Evolutionary conservation across 208 protist species (phyloP), one percentile per base, ranked within the genome.

Genomic region (Leptomonas seymouri): DNA sequence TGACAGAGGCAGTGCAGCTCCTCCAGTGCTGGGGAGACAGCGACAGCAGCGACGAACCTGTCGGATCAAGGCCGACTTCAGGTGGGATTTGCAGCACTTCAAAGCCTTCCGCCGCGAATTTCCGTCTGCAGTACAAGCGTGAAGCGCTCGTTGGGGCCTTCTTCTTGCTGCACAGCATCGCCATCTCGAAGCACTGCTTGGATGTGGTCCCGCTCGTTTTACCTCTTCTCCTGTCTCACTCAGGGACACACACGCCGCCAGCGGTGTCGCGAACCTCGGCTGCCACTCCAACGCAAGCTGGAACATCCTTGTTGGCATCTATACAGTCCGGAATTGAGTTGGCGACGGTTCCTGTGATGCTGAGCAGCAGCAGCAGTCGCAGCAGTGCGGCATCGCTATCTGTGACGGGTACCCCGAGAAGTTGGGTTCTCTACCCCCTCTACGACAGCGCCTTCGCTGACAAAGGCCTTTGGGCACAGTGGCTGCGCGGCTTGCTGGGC

Each of bases 341-440:
- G 16, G 60, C 71, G 14, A 45, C 71, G 3, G 56, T 70, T n/a
- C 36, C 60, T 34, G 54, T 18, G 30, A 59, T 59, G 48, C 28
- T 56, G 30, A 34, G 36, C 45, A 46, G 46, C 48, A 18, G 30
- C 49, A 31, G 44, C 18, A 16, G 44, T 16, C 3, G 28, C 28
- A 56, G 51, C 51, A 56, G 51, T 36, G 51, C 28, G 23, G 28
- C 56, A 1, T 34, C 59, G 11, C 9, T 57, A 25, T 25, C 56
- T 1, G 61, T 80, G 20, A 67, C 36, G 16, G 76, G 81, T 39
- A 75, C 56, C 0, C 60, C 78, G 31, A 78, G 74, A 31, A 61
- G 71, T 46, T 89, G 80, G 85, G 77, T 76, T 54, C 55, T 90
- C 18, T 76, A 76, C 54, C 81, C 85, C 15, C 74, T 90, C 42